Evolutionary conservation across 2,329 filamentous ascomycete genomes (phyloP).

Genomic region (Diplodia corticola): DNA sequence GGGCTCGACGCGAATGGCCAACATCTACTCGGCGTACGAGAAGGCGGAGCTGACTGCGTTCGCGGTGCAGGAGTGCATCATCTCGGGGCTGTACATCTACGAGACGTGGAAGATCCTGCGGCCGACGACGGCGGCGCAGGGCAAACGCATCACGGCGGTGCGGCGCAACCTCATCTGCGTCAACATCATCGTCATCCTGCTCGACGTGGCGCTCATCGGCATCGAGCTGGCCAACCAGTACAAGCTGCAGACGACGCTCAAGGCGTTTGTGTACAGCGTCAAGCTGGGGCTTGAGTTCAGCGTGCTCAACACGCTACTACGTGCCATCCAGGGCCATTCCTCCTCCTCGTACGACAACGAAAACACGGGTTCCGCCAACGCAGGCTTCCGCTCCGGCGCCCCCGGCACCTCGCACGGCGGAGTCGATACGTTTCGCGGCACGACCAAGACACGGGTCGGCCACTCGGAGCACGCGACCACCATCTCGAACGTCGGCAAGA

Average conservation of each 20-base stretch:
- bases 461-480: neutral
- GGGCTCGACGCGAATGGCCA: conserved; percentile 36
- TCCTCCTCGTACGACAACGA: neutral
- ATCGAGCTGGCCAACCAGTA: conserved; percentile 9
- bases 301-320: conserved; percentile 5
- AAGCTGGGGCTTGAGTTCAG: conserved; percentile 10
- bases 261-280: conserved; percentile 5
- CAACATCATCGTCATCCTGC: conserved; percentile 40
- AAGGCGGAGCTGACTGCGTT: conserved; percentile 48
- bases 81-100: conserved; percentile 23
- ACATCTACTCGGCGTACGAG: conserved; percentile 46
- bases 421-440: neutral
- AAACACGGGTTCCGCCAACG: neutral
- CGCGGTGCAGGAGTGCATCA: conserved; percentile 43
- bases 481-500: neutral
- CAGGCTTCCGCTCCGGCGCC: neutral
- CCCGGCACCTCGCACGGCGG: neutral
- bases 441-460: neutral
- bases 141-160: conserved; percentile 30
- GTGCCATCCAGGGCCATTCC: neutral
- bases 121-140: neutral
- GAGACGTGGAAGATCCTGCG: conserved; percentile 1
- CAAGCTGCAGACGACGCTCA: conserved; percentile 8
- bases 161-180: conserved; percentile 38
- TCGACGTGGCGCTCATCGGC: conserved; percentile 39